Percentiles rank a stretch among this genome's conserved stretches.
Evolutionary conservation across 2,329 filamentous ascomycete species (phyloP).

Genomic region (Metarhizium sp.): DNA sequence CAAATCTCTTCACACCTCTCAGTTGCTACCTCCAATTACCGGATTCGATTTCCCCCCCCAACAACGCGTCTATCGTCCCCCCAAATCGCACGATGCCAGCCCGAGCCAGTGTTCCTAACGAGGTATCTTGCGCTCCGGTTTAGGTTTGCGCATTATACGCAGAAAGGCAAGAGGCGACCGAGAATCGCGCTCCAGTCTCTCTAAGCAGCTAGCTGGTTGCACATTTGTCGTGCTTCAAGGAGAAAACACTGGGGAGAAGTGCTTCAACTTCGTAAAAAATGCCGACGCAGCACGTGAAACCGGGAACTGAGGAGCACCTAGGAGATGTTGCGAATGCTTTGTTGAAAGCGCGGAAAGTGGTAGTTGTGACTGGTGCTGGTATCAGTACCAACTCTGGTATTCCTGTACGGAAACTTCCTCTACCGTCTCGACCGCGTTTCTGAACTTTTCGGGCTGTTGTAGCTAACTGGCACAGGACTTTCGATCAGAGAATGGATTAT

Average conservation of each 20-base stretch:
- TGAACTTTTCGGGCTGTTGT: not conserved
- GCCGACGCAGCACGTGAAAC: constrained; percentile 48
- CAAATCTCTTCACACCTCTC: not conserved
- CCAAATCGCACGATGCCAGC: not conserved
- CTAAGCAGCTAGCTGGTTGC: not conserved
- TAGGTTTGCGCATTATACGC: not conserved
- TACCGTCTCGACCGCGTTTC: not conserved
- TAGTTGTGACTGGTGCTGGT: constrained; percentile 63
- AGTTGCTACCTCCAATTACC: not conserved
- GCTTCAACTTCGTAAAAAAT: constrained; percentile 27
- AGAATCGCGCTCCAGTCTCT: not conserved
- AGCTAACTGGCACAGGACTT: constrained; percentile 45
- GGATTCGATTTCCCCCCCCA: not conserved
- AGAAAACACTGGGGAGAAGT: not conserved
- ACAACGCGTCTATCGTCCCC: not conserved
- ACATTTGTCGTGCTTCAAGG: not conserved
- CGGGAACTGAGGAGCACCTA: constrained; percentile 42
- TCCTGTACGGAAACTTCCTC: constrained; percentile 37
- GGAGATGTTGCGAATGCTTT: constrained; percentile 56
- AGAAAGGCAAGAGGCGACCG: not conserved
- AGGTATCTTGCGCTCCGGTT: not conserved
- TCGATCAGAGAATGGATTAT: constrained; percentile 62
- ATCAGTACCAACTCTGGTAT: constrained; percentile 72
- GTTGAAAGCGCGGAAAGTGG: constrained; percentile 56
- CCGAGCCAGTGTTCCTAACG: not conserved